Base-by-base conservation (phyloP, 495 filamentous ascomycete species). In the Aspergillus nanangensis region DNA sequence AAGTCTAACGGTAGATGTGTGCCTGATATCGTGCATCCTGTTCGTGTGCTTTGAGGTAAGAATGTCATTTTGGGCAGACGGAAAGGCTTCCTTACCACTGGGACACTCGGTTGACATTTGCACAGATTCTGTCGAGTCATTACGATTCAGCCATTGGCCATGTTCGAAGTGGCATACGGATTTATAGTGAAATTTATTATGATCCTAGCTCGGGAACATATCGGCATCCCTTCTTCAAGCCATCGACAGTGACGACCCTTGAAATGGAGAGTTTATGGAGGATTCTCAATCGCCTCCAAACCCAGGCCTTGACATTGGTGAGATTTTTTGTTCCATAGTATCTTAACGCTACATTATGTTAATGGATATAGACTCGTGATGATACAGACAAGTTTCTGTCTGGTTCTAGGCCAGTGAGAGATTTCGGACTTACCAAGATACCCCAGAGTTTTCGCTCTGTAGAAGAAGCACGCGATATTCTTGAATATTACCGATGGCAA, bases 21-120 rank as follows among this genome's bases (percentile, higher is more conserved):
- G 67, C 34, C 66, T 83, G 21, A 67, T 79, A 20, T 67, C 76
- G 1, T 82, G 79, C 23, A 46, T 61, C 7, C 18, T 58, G 3
- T 60, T 60, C 18, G 40, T 41, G 44, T 55, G 53, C 20, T 54
- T 52, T 32, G 53, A 59, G 47, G 56, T 62, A 38, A 36, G 51
- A 22, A 8, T 13, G 15, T 36, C 29, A 4, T 14, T 27, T 34
- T 49, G n/a, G n/a, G n/a, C n/a, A n/a, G n/a, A n/a, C n/a, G n/a
- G n/a, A n/a, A n/a, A n/a, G n/a, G n/a, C n/a, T n/a, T n/a, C n/a
- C n/a, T n/a, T n/a, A n/a, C n/a, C n/a, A n/a, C n/a, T n/a, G n/a
- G n/a, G n/a, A n/a, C n/a, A n/a, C n/a, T n/a, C n/a, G n/a, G n/a
- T n/a, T n/a, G n/a, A n/a, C n/a, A n/a, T n/a, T n/a, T n/a, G n/a